phyloP scores from a whole-genome alignment of 371 early-diverging fungal species.

The Conidiobolus incongruus region DNA sequence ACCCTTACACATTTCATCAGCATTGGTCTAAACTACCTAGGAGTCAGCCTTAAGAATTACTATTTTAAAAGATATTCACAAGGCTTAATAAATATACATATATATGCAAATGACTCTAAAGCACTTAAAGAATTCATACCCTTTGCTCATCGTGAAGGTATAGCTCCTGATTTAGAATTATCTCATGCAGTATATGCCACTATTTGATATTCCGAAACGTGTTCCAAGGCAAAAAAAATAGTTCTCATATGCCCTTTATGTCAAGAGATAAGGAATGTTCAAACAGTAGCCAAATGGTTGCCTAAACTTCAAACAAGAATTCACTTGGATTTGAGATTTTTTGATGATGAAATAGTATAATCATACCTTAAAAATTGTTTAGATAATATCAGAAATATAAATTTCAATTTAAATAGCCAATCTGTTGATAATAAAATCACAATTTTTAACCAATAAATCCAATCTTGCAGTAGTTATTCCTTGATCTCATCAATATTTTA shows the following conservation, averaged over 20 bases:
- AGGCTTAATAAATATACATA: conserved; percentile 78
- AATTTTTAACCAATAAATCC: no score
- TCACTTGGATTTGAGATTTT: conserved; percentile 79
- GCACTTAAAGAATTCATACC: conserved; percentile 71
- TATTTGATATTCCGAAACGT: conserved; percentile 41
- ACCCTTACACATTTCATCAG: conserved; percentile 83
- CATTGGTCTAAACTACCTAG: conserved; percentile 92
- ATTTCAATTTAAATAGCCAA: no score
- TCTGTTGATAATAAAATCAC: no score
- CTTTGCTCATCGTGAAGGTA: conserved; percentile 76
- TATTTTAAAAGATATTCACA: conserved; percentile 66
- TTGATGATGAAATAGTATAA: no score
- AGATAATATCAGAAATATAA: no score
- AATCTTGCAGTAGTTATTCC: no score
- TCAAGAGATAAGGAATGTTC: conserved; percentile 93
- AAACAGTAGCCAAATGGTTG: conserved; percentile 73
- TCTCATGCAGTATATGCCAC: conserved; percentile 81
- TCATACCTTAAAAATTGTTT: no score
- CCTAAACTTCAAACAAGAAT: conserved; percentile 76
- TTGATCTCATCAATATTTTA: no score
- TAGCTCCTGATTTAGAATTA: conserved; percentile 86
- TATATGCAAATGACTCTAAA: conserved; percentile 63
- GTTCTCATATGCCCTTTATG: conserved; percentile 81
- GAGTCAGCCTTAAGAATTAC: conserved; percentile 92
- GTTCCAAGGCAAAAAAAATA: conserved; percentile 58